Conservation (phyloP, 1,284 basidiomycete species). For the Puccinia polysora region DNA sequence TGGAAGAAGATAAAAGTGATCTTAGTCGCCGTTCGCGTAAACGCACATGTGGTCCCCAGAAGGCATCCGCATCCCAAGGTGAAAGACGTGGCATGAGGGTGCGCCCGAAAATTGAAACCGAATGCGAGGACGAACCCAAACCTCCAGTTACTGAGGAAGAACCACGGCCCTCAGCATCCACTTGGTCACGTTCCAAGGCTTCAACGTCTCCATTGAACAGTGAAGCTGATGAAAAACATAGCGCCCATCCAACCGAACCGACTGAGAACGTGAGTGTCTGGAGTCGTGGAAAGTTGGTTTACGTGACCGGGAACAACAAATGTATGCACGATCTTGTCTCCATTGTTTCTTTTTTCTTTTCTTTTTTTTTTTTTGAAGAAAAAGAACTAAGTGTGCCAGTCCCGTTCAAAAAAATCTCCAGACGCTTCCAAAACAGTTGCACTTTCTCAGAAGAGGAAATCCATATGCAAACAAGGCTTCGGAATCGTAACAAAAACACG, state of each 20-base stretch:
- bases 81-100: constrained; percentile 36
- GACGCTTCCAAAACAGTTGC: constrained; percentile 16
- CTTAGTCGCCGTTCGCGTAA: constrained; percentile 1
- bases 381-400: no score
- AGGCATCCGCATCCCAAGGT: not conserved
- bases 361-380: no score
- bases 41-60: constrained; percentile 1
- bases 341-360: no score
- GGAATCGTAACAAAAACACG: not conserved
- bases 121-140: constrained; percentile 30
- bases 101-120: constrained; percentile 16
- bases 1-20: not conserved
- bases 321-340: no score
- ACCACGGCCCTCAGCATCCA: constrained; percentile 16
- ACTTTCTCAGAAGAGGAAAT: not conserved
- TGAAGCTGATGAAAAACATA: constrained; percentile 12
- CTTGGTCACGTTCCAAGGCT: constrained; percentile 39
- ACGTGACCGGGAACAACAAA: constrained; percentile 39
- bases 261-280: constrained; percentile 36
- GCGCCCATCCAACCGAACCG: not conserved
- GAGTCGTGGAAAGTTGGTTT: constrained; percentile 42
- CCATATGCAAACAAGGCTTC: constrained; percentile 3
- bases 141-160: constrained; percentile 19
- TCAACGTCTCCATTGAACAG: constrained; percentile 10
- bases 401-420: no score